Percentiles rank a stretch among this genome's conserved stretches.
phyloP scores from a whole-genome alignment of 2,329 filamentous ascomycete genomes.

The Ramularia endophylla region DNA sequence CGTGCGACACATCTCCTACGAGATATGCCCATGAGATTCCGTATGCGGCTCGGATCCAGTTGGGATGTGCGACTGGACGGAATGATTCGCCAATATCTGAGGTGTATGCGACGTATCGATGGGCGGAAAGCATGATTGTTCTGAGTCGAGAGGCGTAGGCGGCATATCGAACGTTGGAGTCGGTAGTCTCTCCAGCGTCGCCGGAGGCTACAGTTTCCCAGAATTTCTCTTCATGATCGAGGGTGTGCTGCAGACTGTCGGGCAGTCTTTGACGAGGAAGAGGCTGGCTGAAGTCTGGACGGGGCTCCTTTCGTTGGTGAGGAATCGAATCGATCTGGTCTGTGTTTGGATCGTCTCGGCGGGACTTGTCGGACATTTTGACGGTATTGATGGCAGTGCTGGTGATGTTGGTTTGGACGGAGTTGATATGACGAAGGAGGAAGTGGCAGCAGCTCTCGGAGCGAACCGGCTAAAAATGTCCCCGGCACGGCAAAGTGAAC shows the following conservation, averaged over 20 bases:
- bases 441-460: constrained; percentile 1
- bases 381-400: not conserved
- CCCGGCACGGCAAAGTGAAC: not conserved
- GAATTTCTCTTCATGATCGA: constrained; percentile 63
- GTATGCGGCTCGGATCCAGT: constrained; percentile 75
- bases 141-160: constrained; percentile 71
- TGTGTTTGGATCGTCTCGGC: constrained; percentile 7
- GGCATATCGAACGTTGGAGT: constrained; percentile 81
- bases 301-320: constrained; percentile 37
- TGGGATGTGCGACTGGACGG: constrained; percentile 82
- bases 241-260: constrained; percentile 49
- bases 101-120: constrained; percentile 96
- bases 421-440: not conserved
- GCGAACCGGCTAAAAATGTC: not conserved
- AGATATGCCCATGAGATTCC: constrained; percentile 91
- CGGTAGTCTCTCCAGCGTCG: constrained; percentile 71
- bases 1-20: constrained; percentile 80
- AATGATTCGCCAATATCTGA: constrained; percentile 94
- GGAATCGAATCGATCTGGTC: constrained; percentile 33
- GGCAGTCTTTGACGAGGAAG: constrained; percentile 49
- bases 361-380: not conserved
- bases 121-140: constrained; percentile 73
- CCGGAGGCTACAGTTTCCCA: constrained; percentile 56
- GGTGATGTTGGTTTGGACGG: not conserved
- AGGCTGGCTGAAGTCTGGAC: constrained; percentile 44